phyloP scores from a whole-genome alignment of 2,329 filamentous ascomycete species.

The Penicillium palitans region DNA sequence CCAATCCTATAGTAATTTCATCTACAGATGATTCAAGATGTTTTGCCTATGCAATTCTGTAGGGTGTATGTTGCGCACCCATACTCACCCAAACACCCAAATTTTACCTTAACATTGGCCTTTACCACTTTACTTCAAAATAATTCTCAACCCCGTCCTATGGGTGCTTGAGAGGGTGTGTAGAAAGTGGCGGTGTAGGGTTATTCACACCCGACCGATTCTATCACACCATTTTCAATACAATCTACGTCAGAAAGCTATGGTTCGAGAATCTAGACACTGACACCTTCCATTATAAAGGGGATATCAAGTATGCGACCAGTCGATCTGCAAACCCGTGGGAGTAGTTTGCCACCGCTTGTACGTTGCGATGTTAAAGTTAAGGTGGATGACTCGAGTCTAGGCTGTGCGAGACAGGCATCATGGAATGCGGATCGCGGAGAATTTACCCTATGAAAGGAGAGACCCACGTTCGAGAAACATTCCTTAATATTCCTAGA shows the following conservation, averaged over 20 bases:
- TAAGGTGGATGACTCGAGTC: background rate
- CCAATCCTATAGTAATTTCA: background rate
- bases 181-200: constrained; percentile 1
- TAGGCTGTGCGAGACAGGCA: background rate
- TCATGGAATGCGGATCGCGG: background rate
- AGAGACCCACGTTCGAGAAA: background rate
- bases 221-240: background rate
- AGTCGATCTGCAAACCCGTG: background rate
- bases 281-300: background rate
- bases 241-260: background rate
- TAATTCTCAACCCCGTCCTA: background rate
- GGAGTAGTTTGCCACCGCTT: background rate
- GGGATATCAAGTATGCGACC: background rate
- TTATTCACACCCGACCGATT: background rate
- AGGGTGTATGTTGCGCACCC: background rate
- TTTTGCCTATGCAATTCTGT: background rate
- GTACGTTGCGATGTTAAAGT: background rate
- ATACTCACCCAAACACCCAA: background rate
- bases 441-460: background rate
- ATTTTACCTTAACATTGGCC: background rate
- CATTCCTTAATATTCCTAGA: background rate
- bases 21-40: background rate
- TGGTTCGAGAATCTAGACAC: background rate
- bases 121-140: too few species aligned
- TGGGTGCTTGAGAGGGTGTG: background rate